Evolutionary conservation across 441 rosid species (phyloP).

Genomic region (Rhodomyrtus psidioides): DNA sequence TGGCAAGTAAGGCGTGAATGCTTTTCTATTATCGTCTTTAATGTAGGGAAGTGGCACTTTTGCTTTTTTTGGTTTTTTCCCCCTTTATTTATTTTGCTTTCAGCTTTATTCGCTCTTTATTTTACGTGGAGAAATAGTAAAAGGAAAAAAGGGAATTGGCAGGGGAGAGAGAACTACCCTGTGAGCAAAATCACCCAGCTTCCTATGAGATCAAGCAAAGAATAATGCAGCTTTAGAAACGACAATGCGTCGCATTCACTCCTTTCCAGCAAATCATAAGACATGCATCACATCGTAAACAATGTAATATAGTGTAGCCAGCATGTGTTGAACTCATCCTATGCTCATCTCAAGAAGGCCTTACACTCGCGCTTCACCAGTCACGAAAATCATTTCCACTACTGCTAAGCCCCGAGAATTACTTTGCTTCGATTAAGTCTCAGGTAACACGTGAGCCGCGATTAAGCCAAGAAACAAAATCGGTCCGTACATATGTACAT

Average conservation of each 20-base stretch:
- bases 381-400: not conserved
- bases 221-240: not conserved
- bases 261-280: not conserved
- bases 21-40: not conserved
- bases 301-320: not conserved
- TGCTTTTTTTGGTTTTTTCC: not conserved
- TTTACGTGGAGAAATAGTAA: not conserved
- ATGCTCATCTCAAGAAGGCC: not conserved
- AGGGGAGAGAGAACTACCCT: too few relatives aligned
- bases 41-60: not conserved
- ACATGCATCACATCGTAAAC: too few relatives aligned
- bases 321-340: not conserved
- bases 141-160: too few relatives aligned
- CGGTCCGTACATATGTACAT: not conserved
- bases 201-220: too few relatives aligned
- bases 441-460: rapidly evolving
- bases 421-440: not conserved
- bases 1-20: not conserved
- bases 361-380: rapidly evolving
- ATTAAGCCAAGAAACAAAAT: not conserved
- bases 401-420: not conserved
- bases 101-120: not conserved
- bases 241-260: not conserved
- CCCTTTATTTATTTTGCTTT: not conserved
- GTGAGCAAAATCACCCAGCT: too few relatives aligned